Base-by-base conservation (phyloP, 129 eudicot genomes). In the Cynara cardunculus region DNA sequence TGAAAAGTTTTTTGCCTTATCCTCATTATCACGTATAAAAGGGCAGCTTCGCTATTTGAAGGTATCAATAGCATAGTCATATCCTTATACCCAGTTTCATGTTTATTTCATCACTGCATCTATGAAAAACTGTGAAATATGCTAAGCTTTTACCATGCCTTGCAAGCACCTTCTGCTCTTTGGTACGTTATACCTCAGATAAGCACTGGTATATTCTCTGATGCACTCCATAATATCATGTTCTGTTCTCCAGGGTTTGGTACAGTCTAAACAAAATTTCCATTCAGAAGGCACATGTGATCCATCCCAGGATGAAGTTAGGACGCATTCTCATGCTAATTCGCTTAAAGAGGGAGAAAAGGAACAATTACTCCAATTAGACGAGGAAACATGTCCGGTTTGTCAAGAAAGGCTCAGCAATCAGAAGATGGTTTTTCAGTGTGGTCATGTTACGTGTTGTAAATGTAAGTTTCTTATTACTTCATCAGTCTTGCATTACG, bases 11-110 rank as follows among this genome's bases (percentile, higher is more conserved):
- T 68, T 92, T 44, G 94, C 96, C 5, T 49, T 80, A 81, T 86
- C 91, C 37, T 74, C 89, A 67, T 84, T 95, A 81, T 86, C 90
- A 59, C 91, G 93, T 73, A 86, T 86, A 82, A 95, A 87, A 84
- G 97, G 97, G 19, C 96, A 92, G 80, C 96, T 95, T 81, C 97
- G 99, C 30, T 95, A 95, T 87, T 85, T 95, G 72, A 89, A 92
- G 97, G 98, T 94, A 84, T 27, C 4, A 61, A 76, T 75, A 81
- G 56, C 13, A 41, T 59, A n/a, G 30, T 65, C 30, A 49, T 69
- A 67, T 9, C 3, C 70, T 44, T 59, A 22, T 37, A 73, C 67
- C 37, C 65, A 28, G 71, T 21, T 70, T 76, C 76, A 62, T 69
- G n/a, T 71, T 49, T 72, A 22, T 71, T 31, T 11, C 22, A 35